Base-by-base conservation (phyloP, 2,329 filamentous ascomycete species). In the Ramularia endophylla region DNA sequence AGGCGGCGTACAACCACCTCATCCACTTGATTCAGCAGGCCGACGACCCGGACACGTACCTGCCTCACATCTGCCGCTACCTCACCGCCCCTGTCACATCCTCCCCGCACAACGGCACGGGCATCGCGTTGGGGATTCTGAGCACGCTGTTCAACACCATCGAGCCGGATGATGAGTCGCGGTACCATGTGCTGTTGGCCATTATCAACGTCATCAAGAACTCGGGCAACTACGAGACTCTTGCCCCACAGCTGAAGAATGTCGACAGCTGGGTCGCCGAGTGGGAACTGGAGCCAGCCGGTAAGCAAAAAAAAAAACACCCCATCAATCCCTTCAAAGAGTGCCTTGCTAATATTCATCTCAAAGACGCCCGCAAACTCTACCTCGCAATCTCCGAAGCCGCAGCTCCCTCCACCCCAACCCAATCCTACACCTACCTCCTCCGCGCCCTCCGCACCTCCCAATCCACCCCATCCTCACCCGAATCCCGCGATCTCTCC, bases 111-210 rank as follows among this genome's bases (percentile, higher is more conserved):
- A 89, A 95, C 70, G 87, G 89, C 56, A 75, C 84, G 49, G 83
- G 85, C 36, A 78, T 98, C 52, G 87, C 88, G 51, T 83, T 97
- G 56, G 88, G 87, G 54, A 85, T 92, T 56, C 79, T 98, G 55
- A 88, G 87, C 62, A 95, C 89, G 57, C 81, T 98, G 61, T 98
- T 97, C 82, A 98, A 98, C 77, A 83, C 94, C 53, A 78, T 97
- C 54, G 71, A 81, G 54, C 71, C 81, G 47, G 73, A 81, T 59
- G 83, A 88, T 62, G 82, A 87, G 41, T 78, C 86, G 61, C 83
- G 92, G 47, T 95, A 84, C 69, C 85, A 95, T 63, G 87, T 98
- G 46, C 86, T 98, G 60, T 76, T 92, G 65, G 81, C 88, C 59
- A 88, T 95, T 56, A 70, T 97, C 50, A 83, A 83, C 56, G 85